A percentile compares a stretch with the other conserved stretches of the same genome.
These are phyloP conservation scores for Gossypium trilobum DNA, from an alignment of 441 rosid species.

Conservation along the genomic window DNA sequence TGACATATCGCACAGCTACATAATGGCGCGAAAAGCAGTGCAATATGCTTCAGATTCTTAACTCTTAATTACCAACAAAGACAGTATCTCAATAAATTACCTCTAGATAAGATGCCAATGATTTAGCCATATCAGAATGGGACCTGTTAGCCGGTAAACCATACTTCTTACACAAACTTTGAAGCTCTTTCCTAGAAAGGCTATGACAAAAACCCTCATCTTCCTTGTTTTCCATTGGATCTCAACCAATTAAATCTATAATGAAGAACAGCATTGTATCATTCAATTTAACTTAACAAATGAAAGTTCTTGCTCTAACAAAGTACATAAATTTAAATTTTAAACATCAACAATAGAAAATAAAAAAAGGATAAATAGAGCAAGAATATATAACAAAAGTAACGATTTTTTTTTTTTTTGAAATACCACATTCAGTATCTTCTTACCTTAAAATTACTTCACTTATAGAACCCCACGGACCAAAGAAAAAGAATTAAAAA, in stretches of 20 bases:
- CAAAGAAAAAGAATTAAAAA: background rate
- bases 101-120: slow-evolving; percentile 41
- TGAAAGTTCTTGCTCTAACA: background rate
- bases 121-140: slow-evolving; percentile 51
- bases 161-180: slow-evolving; percentile 53
- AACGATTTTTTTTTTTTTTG: background rate
- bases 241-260: slow-evolving; percentile 12
- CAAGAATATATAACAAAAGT: background rate
- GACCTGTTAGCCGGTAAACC: slow-evolving; percentile 65
- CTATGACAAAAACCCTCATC: slow-evolving; percentile 31
- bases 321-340: background rate
- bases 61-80: background rate
- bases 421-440: background rate
- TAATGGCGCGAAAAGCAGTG: background rate
- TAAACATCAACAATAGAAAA: background rate
- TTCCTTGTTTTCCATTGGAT: slow-evolving; percentile 46
- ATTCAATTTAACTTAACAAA: background rate
- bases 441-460: background rate
- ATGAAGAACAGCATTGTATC: background rate
- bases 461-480: background rate
- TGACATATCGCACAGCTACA: background rate
- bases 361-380: background rate
- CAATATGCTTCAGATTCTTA: background rate
- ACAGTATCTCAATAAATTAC: slow-evolving; percentile 18
- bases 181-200: slow-evolving; percentile 68